Conservation (phyloP, 805 yeast species). For the Cyberlindnera petersonii region DNA sequence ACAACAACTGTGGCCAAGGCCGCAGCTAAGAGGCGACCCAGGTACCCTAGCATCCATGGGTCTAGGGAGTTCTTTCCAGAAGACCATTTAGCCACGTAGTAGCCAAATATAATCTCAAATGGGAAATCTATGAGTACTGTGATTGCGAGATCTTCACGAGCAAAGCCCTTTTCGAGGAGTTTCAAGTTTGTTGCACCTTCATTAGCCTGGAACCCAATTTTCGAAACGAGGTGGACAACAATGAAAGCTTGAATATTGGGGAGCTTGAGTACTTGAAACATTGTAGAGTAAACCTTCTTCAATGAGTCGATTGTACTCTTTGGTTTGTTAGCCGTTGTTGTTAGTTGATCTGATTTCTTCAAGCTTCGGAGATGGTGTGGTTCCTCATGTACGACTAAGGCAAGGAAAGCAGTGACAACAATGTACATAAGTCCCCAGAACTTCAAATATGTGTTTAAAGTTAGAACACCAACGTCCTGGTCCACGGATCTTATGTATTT, state of each 20-base stretch:
- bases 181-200: conserved; percentile 95
- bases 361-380: conserved; percentile 43
- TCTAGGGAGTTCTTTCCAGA: conserved; percentile 67
- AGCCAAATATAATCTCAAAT: conserved; percentile 91
- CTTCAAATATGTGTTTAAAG: conserved; percentile 69
- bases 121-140: conserved; percentile 95
- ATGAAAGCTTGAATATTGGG: conserved; percentile 73
- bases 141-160: conserved; percentile 89
- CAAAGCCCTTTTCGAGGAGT: conserved; percentile 83
- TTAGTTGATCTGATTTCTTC: conserved; percentile 30
- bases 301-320: conserved; percentile 31
- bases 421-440: conserved; percentile 77
- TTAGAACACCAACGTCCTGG: conserved; percentile 56
- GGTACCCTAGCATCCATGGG: conserved; percentile 88
- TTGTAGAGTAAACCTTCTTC: conserved; percentile 54
- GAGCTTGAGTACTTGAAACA: conserved; percentile 64
- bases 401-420: conserved; percentile 57
- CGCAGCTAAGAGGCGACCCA: conserved; percentile 79
- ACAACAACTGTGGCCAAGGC: conserved; percentile 70
- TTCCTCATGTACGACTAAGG: conserved; percentile 64
- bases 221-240: conserved; percentile 70
- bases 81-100: conserved; percentile 94
- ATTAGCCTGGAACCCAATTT: conserved; percentile 91
- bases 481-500: conserved; percentile 69
- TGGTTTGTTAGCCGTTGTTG: conserved; percentile 21